These are phyloP conservation scores for Solanum appendiculatum DNA, from an alignment of 257 asterid genomes.

Conservation along the genomic window DNA sequence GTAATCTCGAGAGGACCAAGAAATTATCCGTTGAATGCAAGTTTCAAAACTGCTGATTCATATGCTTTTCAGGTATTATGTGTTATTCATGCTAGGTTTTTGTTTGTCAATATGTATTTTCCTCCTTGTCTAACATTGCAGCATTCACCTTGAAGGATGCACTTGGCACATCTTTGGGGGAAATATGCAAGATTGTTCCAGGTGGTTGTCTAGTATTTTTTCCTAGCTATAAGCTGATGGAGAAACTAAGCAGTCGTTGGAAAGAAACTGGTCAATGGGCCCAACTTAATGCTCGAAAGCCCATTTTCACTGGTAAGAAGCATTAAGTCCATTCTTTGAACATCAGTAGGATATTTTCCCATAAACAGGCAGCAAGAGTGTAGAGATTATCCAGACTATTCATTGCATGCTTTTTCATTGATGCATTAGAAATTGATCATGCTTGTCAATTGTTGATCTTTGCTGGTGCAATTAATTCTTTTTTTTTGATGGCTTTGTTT, in stretches of 20 bases:
- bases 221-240: conserved; percentile 94
- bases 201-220: conserved; percentile 94
- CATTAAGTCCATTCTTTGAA: neutral
- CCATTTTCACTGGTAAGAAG: conserved; percentile 71
- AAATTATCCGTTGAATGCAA: conserved; percentile 82
- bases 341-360: neutral
- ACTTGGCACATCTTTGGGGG: conserved; percentile 77
- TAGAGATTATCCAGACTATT: neutral
- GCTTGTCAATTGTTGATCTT: neutral
- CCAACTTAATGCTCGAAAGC: conserved; percentile 66
- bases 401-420: neutral
- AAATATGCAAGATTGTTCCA: conserved; percentile 76
- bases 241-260: conserved; percentile 82
- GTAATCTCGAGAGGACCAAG: conserved; percentile 82
- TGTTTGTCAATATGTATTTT: neutral
- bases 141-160: conserved; percentile 51
- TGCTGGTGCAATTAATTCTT: neutral
- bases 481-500: conserved; percentile 2
- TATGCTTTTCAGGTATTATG: conserved; percentile 71
- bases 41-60: conserved; percentile 81
- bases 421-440: neutral
- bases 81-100: conserved; percentile 2
- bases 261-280: conserved; percentile 92
- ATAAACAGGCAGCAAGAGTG: neutral
- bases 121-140: conserved; percentile 7